phyloP scores from a whole-genome alignment of 225 moss, liverwort and hornwort species.

The Physcomitrium patens region DNA sequence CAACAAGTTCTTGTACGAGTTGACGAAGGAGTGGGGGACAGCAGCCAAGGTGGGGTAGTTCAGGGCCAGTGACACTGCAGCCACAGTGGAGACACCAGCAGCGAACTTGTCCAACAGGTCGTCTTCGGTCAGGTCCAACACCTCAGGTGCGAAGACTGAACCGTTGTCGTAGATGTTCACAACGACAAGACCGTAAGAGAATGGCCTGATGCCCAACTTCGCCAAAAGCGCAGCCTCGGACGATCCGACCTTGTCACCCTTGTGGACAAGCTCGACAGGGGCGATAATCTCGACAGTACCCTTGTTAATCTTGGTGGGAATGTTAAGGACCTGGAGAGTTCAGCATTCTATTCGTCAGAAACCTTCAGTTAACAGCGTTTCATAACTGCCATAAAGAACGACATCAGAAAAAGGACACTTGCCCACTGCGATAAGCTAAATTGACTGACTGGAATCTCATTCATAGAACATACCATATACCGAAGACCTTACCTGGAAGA shows the following conservation, averaged over 20 bases:
- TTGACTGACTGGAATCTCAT: no score
- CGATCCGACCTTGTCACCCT: slow-evolving; percentile 90
- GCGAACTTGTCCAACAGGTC: slow-evolving; percentile 74
- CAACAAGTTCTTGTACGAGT: slow-evolving; percentile 85
- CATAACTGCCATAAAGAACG: no score
- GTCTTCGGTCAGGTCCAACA: slow-evolving; percentile 87
- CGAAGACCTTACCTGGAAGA: slow-evolving; percentile 69
- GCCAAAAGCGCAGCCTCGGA: slow-evolving; percentile 88
- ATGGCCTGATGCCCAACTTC: slow-evolving; percentile 87
- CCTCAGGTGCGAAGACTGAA: slow-evolving; percentile 72
- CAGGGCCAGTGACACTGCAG: slow-evolving; percentile 76
- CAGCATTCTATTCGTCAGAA: not conserved
- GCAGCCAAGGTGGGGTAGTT: slow-evolving; percentile 88
- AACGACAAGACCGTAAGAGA: slow-evolving; percentile 88
- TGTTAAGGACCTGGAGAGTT: slow-evolving; percentile 74
- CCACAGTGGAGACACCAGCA: slow-evolving; percentile 77
- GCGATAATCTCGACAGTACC: slow-evolving; percentile 96
- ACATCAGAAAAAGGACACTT: no score
- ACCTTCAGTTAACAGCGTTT: no score
- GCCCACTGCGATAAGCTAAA: no score
- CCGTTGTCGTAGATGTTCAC: slow-evolving; percentile 90
- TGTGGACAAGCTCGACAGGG: slow-evolving; percentile 88
- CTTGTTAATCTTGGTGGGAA: slow-evolving; percentile 99
- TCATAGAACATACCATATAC: no score
- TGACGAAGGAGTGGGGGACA: slow-evolving; percentile 84